A percentile compares a stretch with the other conserved stretches of the same genome.
Conservation (phyloP, 1,284 basidiomycete genomes). For the Boletus nobilissimus region DNA sequence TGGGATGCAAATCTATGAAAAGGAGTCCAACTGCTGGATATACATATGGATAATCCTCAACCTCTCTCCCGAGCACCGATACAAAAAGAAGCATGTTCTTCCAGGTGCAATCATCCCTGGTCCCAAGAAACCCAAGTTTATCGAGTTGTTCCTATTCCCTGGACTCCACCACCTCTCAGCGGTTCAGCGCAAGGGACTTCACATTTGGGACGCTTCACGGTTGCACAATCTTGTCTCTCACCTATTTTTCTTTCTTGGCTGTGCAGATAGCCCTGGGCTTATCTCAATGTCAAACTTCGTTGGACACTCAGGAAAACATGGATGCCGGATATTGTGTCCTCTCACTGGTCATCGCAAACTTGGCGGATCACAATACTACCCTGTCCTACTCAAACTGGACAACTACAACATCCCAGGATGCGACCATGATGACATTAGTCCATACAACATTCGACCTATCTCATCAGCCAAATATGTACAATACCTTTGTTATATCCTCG, state of each 20-base stretch:
- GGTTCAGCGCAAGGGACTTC: background rate
- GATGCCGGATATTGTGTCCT: constrained; percentile 3
- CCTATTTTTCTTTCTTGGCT: background rate
- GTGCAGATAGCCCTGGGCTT: constrained; percentile 1
- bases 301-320: constrained; percentile 5
- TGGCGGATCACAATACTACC: constrained; percentile 4
- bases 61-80: background rate
- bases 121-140: constrained; percentile 20
- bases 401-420: constrained; percentile 2
- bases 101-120: constrained; percentile 23
- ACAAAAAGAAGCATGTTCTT: constrained; percentile 19
- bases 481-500: background rate
- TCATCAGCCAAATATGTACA: background rate
- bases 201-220: constrained; percentile 4
- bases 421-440: background rate
- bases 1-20: constrained; percentile 11
- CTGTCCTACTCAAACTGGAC: constrained; percentile 2
- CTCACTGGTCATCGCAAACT: background rate
- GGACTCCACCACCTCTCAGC: constrained; percentile 14
- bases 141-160: constrained; percentile 20
- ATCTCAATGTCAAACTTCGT: background rate
- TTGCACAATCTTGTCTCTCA: background rate
- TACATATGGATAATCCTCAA: constrained; percentile 26
- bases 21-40: constrained; percentile 17
- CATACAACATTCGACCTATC: background rate